phyloP scores from a whole-genome alignment of 1,284 basidiomycete species.

The Ustilago shanxiensis region DNA sequence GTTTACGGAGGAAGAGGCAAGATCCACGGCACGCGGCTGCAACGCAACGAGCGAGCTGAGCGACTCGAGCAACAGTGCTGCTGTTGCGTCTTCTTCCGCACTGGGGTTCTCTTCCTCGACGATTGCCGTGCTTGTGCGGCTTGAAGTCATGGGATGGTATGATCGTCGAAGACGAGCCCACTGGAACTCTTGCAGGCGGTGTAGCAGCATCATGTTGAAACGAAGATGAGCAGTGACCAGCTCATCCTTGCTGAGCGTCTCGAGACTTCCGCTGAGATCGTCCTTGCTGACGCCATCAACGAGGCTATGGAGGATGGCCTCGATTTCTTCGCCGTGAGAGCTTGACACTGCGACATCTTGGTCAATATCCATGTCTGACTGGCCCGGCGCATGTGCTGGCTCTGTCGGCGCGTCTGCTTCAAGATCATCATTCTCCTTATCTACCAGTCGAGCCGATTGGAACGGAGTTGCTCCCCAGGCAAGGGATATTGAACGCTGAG shows the following conservation, averaged over 20 bases:
- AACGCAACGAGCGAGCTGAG: conserved; percentile 44
- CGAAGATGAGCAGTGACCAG: conserved; percentile 38
- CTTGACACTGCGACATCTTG: conserved; percentile 22
- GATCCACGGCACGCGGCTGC: conserved; percentile 30
- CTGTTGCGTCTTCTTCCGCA: conserved; percentile 49
- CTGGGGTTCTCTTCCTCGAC: conserved; percentile 22
- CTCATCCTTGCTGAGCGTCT: conserved; percentile 47
- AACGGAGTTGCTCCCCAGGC: conserved; percentile 37
- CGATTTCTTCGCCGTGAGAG: conserved; percentile 8
- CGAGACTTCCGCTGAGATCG: conserved; percentile 28
- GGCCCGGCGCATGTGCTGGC: conserved; percentile 4
- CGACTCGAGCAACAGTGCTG: conserved; percentile 46
- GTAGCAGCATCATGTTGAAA: conserved; percentile 52
- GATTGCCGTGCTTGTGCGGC: conserved; percentile 4
- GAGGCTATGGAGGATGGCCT: conserved; percentile 19
- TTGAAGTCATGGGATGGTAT: conserved; percentile 10
- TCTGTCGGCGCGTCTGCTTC: conserved; percentile 7
- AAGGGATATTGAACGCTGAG: conserved; percentile 21
- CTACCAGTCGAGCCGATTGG: neutral
- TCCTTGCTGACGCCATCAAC: conserved; percentile 27
- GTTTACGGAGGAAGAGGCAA: conserved; percentile 15
- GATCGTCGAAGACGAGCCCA: conserved; percentile 57
- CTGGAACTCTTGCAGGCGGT: conserved; percentile 61
- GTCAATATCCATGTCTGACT: conserved; percentile 9
- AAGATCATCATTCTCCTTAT: conserved; percentile 14